Evolutionary conservation across 345 rosid species (phyloP).

Genomic region (Eucalyptus cloeziana): DNA sequence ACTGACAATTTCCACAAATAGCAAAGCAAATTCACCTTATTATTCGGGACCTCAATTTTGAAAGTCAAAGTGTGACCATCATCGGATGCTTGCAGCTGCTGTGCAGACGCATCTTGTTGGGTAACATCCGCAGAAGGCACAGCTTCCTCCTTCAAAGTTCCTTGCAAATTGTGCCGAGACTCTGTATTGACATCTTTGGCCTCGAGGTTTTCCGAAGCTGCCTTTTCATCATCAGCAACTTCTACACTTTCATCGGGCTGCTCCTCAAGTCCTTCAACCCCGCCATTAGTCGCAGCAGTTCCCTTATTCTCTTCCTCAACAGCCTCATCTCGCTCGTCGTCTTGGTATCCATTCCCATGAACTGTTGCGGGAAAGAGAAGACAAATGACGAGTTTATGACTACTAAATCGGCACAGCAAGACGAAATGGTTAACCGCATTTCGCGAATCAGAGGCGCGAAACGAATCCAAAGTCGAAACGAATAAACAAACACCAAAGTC

Average conservation of each 20-base stretch:
- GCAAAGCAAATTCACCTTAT: conserved; percentile 35
- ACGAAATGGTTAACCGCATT: background rate
- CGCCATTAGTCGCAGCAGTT: background rate
- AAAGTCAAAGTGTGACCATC: conserved; percentile 31
- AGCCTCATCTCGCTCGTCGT: background rate
- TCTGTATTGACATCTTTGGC: background rate
- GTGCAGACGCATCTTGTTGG: background rate
- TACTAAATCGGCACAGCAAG: background rate
- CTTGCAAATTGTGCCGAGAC: background rate
- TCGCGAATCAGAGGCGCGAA: background rate
- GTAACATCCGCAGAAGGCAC: background rate
- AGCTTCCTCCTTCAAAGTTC: background rate
- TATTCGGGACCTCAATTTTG: conserved; percentile 72
- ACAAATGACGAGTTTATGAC: background rate
- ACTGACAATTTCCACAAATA: background rate
- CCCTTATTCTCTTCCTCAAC: background rate
- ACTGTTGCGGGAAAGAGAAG: background rate
- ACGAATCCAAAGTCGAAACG: background rate
- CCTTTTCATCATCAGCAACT: background rate
- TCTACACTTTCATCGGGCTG: background rate
- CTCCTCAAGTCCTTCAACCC: background rate
- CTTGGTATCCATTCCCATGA: background rate
- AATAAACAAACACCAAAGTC: background rate
- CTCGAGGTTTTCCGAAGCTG: background rate
- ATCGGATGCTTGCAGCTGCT: background rate